Conservation (phyloP, 371 early-diverging fungal genomes). For the Mucor plumbeus region DNA sequence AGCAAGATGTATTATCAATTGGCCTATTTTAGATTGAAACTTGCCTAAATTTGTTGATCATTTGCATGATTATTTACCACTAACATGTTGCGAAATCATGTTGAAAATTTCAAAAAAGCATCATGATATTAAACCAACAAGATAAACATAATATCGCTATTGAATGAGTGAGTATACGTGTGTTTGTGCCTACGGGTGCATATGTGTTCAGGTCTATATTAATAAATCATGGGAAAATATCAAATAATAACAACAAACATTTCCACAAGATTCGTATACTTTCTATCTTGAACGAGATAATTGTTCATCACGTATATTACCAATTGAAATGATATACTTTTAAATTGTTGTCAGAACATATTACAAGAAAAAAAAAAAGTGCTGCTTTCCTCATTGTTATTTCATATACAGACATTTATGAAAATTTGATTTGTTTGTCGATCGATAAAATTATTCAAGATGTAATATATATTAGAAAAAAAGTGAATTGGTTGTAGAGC, state of each 20-base stretch:
- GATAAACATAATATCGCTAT: too few species aligned
- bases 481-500: background rate
- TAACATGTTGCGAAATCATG: background rate
- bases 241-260: conserved; percentile 8
- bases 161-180: background rate
- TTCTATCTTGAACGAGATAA: background rate
- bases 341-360: background rate
- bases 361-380: background rate
- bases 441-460: background rate
- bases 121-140: too few species aligned
- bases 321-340: background rate
- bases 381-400: background rate
- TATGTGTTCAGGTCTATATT: background rate
- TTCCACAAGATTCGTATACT: conserved; percentile 1
- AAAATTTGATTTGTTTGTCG: background rate
- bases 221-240: conserved; percentile 4
- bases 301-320: background rate
- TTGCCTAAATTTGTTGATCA: conserved; percentile 1
- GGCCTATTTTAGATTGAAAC: background rate
- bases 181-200: background rate
- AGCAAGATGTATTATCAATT: background rate
- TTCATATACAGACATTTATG: background rate
- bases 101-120: background rate
- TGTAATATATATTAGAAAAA: background rate
- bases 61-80: background rate